Evolutionary conservation across 352 stramenopile genomes (phyloP), one percentile per base, ranked within the genome.

Genomic region (Phytophthora litchii): DNA sequence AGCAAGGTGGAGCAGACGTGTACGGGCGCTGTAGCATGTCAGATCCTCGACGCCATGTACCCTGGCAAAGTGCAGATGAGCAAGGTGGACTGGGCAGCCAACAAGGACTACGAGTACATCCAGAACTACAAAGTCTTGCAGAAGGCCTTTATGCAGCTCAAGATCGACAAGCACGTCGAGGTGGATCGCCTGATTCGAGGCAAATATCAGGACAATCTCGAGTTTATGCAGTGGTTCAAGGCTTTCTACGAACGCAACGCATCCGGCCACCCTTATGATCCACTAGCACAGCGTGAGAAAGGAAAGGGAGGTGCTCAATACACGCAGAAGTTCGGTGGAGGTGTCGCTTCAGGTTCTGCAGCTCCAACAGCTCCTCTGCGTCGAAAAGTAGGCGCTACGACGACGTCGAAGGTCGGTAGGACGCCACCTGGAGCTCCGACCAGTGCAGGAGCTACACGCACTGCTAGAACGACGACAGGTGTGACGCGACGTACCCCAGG

Each of bases 111-210:
- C 72, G 96, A 99, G 78, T 99, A 98, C 78, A 94, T 99, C 42
- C 75, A 97, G 47, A 99, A 99, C 83, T 99, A 99, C 84, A 99
- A 99, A 77, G 80, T 99, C 21, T 72, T 99, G 34, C 97, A 99
- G 75, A 94, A 92, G 44, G 96, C 91, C 49, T 99, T 99, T 67
- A 91, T 90, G 55, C 97, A 94, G 37, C 76, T 99, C 38, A 93
- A 97, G 53, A 97, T 99, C 57, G 92, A 98, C 62, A 81, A 91
- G 52, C 82, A 98, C 76, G 95, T 99, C 21, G 96, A 99, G 70
- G 97, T 99, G 20, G 92, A 99, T 53, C 96, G 97, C 32, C 84
- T 99, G 25, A 98, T 99, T 63, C 86, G 97, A 17, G 98, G 92
- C 41, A 99, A 99, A 72, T 99, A 99, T 84, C 97, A 99, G 73